phyloP scores from a whole-genome alignment of 192 early-diverging fungal genomes.

The Umbelopsis sp. region DNA sequence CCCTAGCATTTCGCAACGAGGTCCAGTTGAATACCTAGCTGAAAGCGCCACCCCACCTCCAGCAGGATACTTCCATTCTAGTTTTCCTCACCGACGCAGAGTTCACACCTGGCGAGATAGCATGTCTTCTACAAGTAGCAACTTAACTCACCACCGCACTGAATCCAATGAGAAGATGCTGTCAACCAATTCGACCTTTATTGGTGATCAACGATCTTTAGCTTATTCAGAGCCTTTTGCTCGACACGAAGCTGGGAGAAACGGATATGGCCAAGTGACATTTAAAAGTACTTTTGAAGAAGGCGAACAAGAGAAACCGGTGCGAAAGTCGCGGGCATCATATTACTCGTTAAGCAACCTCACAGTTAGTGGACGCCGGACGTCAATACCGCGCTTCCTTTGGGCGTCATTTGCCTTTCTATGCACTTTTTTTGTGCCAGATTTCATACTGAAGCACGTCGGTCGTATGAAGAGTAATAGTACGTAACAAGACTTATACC shows the following conservation, averaged over 20 bases:
- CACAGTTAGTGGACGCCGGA: background rate
- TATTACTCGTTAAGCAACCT: conserved; percentile 9
- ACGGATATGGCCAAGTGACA: conserved; percentile 3
- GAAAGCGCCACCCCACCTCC: background rate
- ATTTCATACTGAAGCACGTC: conserved; percentile 21
- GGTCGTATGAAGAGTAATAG: conserved; percentile 28
- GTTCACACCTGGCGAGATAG: conserved; percentile 15
- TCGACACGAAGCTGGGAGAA: background rate
- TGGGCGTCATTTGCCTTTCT: conserved; percentile 31
- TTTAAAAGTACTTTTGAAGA: background rate
- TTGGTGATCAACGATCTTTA: background rate
- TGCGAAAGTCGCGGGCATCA: background rate
- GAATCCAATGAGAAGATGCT: conserved; percentile 16
- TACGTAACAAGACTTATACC: conserved; percentile 18
- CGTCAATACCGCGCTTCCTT: conserved; percentile 15
- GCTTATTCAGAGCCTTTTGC: background rate
- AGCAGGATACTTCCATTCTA: conserved; percentile 15
- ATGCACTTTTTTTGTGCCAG: conserved; percentile 29
- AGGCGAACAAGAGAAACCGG: background rate
- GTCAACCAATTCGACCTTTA: conserved; percentile 5
- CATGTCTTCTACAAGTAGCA: conserved; percentile 13
- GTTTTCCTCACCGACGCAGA: conserved; percentile 1
- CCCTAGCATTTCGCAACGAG: background rate
- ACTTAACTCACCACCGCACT: conserved; percentile 5
- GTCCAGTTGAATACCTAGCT: background rate